phyloP scores from a whole-genome alignment of 1,284 basidiomycete species.

The Papiliotrema fonsecae region DNA sequence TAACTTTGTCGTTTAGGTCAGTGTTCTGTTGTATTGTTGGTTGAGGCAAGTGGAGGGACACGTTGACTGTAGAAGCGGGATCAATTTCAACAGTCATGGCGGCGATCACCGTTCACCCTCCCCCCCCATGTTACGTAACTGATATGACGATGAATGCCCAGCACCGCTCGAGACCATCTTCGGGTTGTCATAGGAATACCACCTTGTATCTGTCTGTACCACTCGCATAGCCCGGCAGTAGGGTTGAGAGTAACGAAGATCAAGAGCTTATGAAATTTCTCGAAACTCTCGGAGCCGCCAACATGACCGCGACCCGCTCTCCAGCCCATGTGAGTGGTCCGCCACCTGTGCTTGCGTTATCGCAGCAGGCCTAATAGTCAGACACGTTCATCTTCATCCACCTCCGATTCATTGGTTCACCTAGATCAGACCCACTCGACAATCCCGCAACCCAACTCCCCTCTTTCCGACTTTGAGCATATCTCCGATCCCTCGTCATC shows the following conservation, averaged over 20 bases:
- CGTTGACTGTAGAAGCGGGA: neutral
- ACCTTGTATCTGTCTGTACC: no score
- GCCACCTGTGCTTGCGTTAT: neutral
- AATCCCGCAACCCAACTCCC: constrained; percentile 1
- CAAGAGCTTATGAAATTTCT: constrained; percentile 5
- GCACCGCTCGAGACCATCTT: no score
- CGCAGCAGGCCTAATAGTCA: neutral
- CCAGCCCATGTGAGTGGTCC: neutral
- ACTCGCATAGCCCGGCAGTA: no score
- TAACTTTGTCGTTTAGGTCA: no score
- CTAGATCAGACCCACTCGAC: neutral
- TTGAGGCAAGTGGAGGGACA: neutral
- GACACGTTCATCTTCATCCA: neutral
- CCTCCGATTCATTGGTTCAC: neutral
- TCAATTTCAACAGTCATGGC: no score
- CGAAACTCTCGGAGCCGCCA: neutral
- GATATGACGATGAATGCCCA: no score
- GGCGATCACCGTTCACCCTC: no score
- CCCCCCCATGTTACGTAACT: no score
- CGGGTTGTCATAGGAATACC: no score
- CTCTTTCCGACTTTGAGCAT: constrained; percentile 14
- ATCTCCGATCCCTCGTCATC: constrained; percentile 10
- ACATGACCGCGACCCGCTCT: constrained; percentile 1
- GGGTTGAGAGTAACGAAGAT: no score
- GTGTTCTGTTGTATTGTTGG: neutral